phyloP scores from a whole-genome alignment of 371 early-diverging fungal species.

The Gilbertella persicaria region DNA sequence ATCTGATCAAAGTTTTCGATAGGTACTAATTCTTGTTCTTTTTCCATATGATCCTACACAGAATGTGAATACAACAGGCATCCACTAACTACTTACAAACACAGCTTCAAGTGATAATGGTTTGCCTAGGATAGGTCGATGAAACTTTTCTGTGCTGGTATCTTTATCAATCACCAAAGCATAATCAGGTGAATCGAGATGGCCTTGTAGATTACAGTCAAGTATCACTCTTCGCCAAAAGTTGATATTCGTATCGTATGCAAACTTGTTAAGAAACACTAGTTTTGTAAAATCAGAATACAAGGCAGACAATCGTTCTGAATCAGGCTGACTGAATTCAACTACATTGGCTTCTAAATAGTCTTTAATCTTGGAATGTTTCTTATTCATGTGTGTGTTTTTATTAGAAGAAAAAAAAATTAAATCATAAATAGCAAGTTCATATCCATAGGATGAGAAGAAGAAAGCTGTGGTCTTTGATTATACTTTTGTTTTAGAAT shows the following conservation, averaged over 20 bases:
- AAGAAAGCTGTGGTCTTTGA: conserved; percentile 83
- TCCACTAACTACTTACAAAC: conserved; percentile 15
- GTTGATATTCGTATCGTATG: conserved; percentile 27
- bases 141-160: conserved; percentile 19
- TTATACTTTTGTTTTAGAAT: conserved; percentile 71
- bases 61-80: neutral
- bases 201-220: conserved; percentile 26
- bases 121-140: conserved; percentile 21
- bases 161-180: conserved; percentile 14
- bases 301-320: conserved; percentile 24
- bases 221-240: conserved; percentile 30
- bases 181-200: conserved; percentile 18
- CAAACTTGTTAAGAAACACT: conserved; percentile 26
- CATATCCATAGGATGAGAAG: conserved; percentile 81
- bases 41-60: conserved; percentile 24
- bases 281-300: conserved; percentile 36
- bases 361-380: conserved; percentile 17
- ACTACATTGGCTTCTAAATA: conserved; percentile 18
- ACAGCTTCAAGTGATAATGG: conserved; percentile 24
- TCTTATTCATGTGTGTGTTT: conserved; percentile 22
- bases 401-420: conserved; percentile 8
- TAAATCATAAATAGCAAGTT: conserved; percentile 71
- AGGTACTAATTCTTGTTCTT: conserved; percentile 30
- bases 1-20: conserved; percentile 18
- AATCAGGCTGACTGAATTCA: conserved; percentile 23